phyloP scores from a whole-genome alignment of 441 rosid species.

The Biscutella laevigata region DNA sequence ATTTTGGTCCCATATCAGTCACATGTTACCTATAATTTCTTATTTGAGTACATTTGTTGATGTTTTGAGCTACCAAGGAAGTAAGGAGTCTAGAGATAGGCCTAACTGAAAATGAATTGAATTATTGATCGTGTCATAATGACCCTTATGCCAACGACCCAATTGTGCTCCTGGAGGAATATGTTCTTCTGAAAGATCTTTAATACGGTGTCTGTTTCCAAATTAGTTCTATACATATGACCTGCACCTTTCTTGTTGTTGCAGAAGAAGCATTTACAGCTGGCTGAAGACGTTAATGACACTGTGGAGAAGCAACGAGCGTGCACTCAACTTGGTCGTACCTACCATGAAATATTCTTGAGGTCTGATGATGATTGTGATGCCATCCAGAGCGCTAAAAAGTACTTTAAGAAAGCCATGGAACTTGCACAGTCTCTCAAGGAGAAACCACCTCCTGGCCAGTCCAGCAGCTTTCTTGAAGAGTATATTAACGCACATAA shows the following conservation, averaged over 20 bases:
- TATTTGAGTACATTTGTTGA: too few species aligned
- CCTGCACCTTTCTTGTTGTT: neutral
- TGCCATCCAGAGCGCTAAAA: conserved; percentile 68
- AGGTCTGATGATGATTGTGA: conserved; percentile 57
- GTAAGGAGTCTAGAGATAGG: too few species aligned
- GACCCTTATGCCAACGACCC: too few species aligned
- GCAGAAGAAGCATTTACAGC: conserved; percentile 84
- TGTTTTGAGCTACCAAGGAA: too few species aligned
- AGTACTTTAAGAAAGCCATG: conserved; percentile 82
- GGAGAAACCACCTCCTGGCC: conserved; percentile 47
- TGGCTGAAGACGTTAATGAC: conserved; percentile 62
- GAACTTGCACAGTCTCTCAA: conserved; percentile 57
- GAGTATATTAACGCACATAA: conserved; percentile 90
- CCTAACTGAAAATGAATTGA: too few species aligned
- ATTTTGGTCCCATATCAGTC: neutral
- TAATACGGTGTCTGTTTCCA: too few species aligned
- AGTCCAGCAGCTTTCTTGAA: conserved; percentile 60
- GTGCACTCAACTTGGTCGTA: conserved; percentile 88
- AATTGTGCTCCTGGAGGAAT: too few species aligned
- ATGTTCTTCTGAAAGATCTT: too few species aligned
- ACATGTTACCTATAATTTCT: too few species aligned
- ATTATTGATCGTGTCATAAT: too few species aligned
- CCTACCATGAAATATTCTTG: conserved; percentile 67
- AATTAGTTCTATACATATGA: too few species aligned
- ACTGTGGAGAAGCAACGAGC: conserved; percentile 93